Base-by-base conservation (phyloP, 78 protist species). In the Dictyostelium purpureum region DNA sequence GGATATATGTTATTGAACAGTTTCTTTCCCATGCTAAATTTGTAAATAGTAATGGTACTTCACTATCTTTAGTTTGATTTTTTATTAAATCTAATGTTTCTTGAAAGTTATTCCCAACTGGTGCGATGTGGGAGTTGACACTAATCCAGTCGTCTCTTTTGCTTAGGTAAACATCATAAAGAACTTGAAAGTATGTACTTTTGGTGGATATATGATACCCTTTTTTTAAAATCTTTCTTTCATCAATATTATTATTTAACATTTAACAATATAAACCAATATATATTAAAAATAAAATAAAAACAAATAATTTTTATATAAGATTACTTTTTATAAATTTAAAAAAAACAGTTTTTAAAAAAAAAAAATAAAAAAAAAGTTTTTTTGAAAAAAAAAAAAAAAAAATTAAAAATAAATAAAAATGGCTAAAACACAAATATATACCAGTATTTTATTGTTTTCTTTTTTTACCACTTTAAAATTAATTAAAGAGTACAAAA, bases 61-160 rank as follows among this genome's bases (percentile, higher is more conserved):
- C 47, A 6, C 38, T 26, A 6, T 26, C 49, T 31, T 16, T n/a
- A 26, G 9, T 5, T 24, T n/a, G 59, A 2, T 51, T 3, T 0
- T 56, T 35, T 31, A 51, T 26, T 12, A 85, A n/a, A 16, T 19
- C 38, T 6, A 85, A 14, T 16, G 91, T 73, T 7, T 74, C 35
- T 43, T 42, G 16, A 3, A 85, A 33, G 40, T 24, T 33, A 4
- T 71, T 28, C 0, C 91, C 79, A 21, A 85, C 79, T 7, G 79
- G 91, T 37, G 91, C 91, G 6, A 75, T 73, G 0, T 57, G 10
- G 14, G 91, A 52, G 43, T 37, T 28, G 5, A 85, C 91, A 18
- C 42, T 12, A 4, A n/a, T 4, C 91, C 91, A 85, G 3, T 31
- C 52, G n/a, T 51, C 26, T 28, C 33, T n/a, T 31, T 85, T 73